phyloP scores from a whole-genome alignment of 2,329 filamentous ascomycete species.

The Neodidymelliopsis sp. region DNA sequence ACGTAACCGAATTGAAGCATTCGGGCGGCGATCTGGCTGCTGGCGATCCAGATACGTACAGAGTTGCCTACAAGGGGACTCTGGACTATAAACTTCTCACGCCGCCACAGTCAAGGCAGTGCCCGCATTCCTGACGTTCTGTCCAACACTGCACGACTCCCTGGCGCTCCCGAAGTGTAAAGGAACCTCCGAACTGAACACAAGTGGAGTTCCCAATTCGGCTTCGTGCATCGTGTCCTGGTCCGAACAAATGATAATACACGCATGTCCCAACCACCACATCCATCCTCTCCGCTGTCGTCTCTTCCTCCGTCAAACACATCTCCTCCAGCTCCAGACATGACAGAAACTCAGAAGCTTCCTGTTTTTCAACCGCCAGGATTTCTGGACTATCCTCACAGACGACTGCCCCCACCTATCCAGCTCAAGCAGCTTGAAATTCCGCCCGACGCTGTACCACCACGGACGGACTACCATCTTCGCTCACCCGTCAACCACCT shows the following conservation, averaged over 20 bases:
- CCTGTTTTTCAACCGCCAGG: constrained; percentile 51
- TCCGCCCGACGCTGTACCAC: constrained; percentile 47
- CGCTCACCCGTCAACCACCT: constrained; percentile 50
- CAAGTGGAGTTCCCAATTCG: constrained; percentile 49
- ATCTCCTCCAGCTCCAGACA: constrained; percentile 46
- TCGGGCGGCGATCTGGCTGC: constrained; percentile 46
- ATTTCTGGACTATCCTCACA: constrained; percentile 51
- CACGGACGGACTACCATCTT: constrained; percentile 48
- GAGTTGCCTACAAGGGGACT: constrained; percentile 39
- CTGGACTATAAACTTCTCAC: constrained; percentile 48
- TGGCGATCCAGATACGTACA: constrained; percentile 51
- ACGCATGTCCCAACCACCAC: constrained; percentile 54
- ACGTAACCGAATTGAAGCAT: constrained; percentile 45
- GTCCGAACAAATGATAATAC: constrained; percentile 52
- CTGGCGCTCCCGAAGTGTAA: constrained; percentile 46
- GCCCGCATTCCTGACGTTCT: constrained; percentile 50
- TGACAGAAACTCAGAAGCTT: constrained; percentile 57
- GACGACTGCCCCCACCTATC: constrained; percentile 51
- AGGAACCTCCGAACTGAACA: constrained; percentile 46
- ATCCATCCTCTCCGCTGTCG: constrained; percentile 50
- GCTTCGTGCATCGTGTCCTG: constrained; percentile 51
- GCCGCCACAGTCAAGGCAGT: constrained; percentile 50
- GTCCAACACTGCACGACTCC: constrained; percentile 49
- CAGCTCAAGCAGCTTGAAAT: constrained; percentile 51
- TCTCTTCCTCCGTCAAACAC: constrained; percentile 52